Percentiles rank a stretch among this genome's conserved stretches.
Evolutionary conservation across 495 filamentous ascomycete species (phyloP).

Genomic region (Hypoxylon rickii): DNA sequence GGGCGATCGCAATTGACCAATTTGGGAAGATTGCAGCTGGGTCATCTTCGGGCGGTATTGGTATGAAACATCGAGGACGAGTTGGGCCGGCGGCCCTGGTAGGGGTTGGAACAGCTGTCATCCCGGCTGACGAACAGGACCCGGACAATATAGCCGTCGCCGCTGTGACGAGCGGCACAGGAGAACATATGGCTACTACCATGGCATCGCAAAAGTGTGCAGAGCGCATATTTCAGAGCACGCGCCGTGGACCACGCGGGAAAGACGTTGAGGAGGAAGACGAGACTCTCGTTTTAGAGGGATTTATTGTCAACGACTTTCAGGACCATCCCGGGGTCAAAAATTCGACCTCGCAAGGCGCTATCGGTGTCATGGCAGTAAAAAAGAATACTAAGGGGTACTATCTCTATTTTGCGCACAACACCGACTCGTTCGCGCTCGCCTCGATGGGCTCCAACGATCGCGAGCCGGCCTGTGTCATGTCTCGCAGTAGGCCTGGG

Average conservation of each 20-base stretch:
- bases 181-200: constrained; percentile 95
- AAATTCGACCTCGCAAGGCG: constrained; percentile 70
- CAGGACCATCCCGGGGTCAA: constrained; percentile 79
- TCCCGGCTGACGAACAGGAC: constrained; percentile 66
- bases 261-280: constrained; percentile 60
- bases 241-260: constrained; percentile 62
- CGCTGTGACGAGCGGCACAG: constrained; percentile 86
- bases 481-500: constrained; percentile 68
- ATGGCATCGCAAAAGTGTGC: constrained; percentile 80
- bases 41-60: constrained; percentile 98
- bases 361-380: constrained; percentile 81
- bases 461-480: constrained; percentile 70
- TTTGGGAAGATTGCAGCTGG: constrained; percentile 89
- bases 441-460: constrained; percentile 85
- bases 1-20: constrained; percentile 87
- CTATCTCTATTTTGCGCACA: constrained; percentile 86
- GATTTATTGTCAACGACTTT: constrained; percentile 78
- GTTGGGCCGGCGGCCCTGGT: constrained; percentile 91
- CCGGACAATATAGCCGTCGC: constrained; percentile 68
- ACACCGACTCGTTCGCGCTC: constrained; percentile 89
- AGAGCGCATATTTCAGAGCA: constrained; percentile 70
- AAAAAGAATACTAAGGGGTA: constrained; percentile 75
- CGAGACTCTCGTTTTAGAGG: constrained; percentile 72
- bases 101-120: constrained; percentile 83
- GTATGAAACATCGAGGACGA: constrained; percentile 93